phyloP scores from a whole-genome alignment of 805 yeast species.

The Candida hungchunana region DNA sequence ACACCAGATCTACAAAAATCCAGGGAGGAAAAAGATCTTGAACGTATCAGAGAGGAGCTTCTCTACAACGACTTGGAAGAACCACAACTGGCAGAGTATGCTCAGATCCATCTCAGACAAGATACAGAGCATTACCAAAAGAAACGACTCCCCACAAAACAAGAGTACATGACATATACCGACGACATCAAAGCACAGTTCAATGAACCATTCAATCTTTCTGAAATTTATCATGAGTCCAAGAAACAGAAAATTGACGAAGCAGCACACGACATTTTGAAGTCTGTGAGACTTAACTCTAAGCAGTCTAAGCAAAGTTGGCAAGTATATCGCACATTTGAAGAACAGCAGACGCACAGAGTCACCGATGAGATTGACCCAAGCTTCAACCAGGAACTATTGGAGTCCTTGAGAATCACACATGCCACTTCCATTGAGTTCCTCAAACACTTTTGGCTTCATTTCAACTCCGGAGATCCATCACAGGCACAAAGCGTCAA shows the following conservation, averaged over 20 bases:
- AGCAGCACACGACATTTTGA: slow-evolving; percentile 41
- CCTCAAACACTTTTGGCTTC: slow-evolving; percentile 69
- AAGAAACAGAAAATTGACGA: slow-evolving; percentile 35
- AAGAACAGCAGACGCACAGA: slow-evolving; percentile 23
- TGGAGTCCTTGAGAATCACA: slow-evolving; percentile 52
- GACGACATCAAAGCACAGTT: slow-evolving; percentile 19
- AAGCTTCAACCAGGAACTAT: slow-evolving; percentile 30
- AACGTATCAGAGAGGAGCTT: slow-evolving; percentile 39
- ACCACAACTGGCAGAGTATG: slow-evolving; percentile 43
- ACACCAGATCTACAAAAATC: slow-evolving; percentile 33
- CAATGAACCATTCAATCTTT: slow-evolving; percentile 25
- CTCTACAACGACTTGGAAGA: slow-evolving; percentile 50
- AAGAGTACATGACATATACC: slow-evolving; percentile 22
- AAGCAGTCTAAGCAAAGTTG: slow-evolving; percentile 49
- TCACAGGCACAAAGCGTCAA: slow-evolving; percentile 40
- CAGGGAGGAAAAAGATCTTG: slow-evolving; percentile 34
- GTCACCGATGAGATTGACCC: slow-evolving; percentile 30
- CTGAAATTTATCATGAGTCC: slow-evolving; percentile 22
- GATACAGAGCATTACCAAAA: slow-evolving; percentile 15
- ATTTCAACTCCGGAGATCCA: slow-evolving; percentile 47
- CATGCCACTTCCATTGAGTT: slow-evolving; percentile 76
- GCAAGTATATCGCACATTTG: slow-evolving; percentile 29
- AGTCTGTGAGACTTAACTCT: slow-evolving; percentile 47
- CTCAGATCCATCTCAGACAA: slow-evolving; percentile 35
- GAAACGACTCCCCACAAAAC: slow-evolving; percentile 19